Conservation (phyloP, 2,329 filamentous ascomycete species). For the Hirsutella thompsonii region DNA sequence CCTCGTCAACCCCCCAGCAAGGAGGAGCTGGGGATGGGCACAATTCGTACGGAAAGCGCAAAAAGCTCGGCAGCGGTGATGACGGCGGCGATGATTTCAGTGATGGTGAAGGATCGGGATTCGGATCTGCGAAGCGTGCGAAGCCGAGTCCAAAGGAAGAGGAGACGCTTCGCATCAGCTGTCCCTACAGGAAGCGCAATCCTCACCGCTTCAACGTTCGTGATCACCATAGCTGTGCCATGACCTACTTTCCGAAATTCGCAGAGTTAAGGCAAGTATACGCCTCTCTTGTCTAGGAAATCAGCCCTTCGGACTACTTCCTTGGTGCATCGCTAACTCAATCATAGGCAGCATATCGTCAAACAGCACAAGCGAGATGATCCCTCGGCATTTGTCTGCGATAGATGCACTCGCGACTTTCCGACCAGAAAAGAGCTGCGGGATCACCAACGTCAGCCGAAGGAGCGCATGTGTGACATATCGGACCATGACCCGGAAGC, state of each 20-base stretch:
- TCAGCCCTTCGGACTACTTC: too few relatives aligned
- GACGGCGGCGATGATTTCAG: conserved; percentile 21
- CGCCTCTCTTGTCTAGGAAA: background rate
- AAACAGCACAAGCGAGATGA: conserved; percentile 29
- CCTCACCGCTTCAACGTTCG: conserved; percentile 31
- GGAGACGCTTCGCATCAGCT: conserved; percentile 26
- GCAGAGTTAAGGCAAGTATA: conserved; percentile 22
- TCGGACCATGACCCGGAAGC: conserved; percentile 25
- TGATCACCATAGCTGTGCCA: conserved; percentile 30
- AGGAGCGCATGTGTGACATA: conserved; percentile 28
- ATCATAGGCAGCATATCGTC: conserved; percentile 24
- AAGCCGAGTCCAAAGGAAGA: conserved; percentile 21
- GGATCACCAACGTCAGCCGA: conserved; percentile 25
- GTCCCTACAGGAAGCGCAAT: conserved; percentile 31
- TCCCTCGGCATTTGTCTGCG: conserved; percentile 25
- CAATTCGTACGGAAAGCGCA: conserved; percentile 18
- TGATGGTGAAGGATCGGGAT: conserved; percentile 19
- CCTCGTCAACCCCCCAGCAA: conserved; percentile 16
- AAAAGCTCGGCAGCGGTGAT: conserved; percentile 18
- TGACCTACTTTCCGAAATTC: conserved; percentile 28
- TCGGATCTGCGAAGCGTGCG: conserved; percentile 15
- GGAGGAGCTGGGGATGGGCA: conserved; percentile 10
- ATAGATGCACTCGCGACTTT: conserved; percentile 26
- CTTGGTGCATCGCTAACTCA: background rate
- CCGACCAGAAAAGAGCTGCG: conserved; percentile 22